Conservation (phyloP, 2,329 filamentous ascomycete genomes). For the Xylariaceae sp. region DNA sequence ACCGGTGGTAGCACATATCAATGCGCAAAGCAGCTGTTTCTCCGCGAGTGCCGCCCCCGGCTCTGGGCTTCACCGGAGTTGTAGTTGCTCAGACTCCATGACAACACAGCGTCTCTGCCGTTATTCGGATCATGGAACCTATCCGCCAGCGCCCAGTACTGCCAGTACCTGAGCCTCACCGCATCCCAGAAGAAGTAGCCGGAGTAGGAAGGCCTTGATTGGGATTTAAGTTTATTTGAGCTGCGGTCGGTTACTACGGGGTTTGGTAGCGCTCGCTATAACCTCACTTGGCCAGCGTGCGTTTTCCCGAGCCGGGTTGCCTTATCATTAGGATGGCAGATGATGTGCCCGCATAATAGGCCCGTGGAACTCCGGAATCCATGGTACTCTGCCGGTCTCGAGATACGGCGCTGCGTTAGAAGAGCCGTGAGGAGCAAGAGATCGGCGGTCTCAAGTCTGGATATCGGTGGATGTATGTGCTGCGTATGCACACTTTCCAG, state of each 20-base stretch:
- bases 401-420: no score
- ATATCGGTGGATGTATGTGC: no score
- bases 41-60: slow-evolving; percentile 31
- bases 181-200: slow-evolving; percentile 31
- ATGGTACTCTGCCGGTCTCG: not conserved
- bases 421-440: not conserved
- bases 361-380: no score
- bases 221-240: slow-evolving; percentile 13
- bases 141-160: no score
- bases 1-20: slow-evolving; percentile 15
- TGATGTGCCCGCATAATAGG: no score
- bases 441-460: not conserved
- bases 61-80: slow-evolving; percentile 31
- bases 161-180: slow-evolving; percentile 31
- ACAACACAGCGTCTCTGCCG: slow-evolving; percentile 34
- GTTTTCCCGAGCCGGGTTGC: slow-evolving; percentile 39
- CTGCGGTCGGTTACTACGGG: slow-evolving; percentile 38
- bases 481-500: no score
- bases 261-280: slow-evolving; percentile 26
- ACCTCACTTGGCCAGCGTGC: slow-evolving; percentile 31
- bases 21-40: slow-evolving; percentile 8
- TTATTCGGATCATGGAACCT: slow-evolving; percentile 25
- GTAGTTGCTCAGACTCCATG: no score
- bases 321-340: slow-evolving; percentile 36
- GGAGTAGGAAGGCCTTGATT: slow-evolving; percentile 32